Evolutionary conservation across 2,329 filamentous ascomycete species (phyloP), one percentile per base, ranked within the genome.

Genomic region (Penicillium frequentans): DNA sequence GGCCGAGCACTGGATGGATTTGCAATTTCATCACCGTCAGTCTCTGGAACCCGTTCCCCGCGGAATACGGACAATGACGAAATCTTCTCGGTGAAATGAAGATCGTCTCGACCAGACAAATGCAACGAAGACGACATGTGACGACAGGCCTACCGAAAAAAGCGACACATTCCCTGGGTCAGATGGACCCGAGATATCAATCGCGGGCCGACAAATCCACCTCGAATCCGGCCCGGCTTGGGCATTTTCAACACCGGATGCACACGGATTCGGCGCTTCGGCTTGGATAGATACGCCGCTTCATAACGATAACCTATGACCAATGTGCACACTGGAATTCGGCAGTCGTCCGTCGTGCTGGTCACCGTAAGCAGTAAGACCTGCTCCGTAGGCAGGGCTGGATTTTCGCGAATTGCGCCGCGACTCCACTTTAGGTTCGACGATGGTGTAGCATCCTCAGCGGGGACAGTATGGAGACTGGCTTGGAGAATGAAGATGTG

Each of bases 161-260:
- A 52, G 42, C n/a, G n/a, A 21, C n/a, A n/a, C 1, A 14, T 23
- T 42, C 39, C 27, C 27, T 24, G 46, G 46, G 26, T 43, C 45
- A 10, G 31, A 53, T 58, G 55, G 58, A 55, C 44, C 55, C 43
- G 14, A 9, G 51, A 33, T 55, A 47, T 49, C 49, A 29, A 51
- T 55, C 48, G 23, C 48, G 56, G 56, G 56, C 50, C 55, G 42
- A 44, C 35, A 54, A 16, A 49, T 33, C 51, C 47, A 54, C 46
- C n/a, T 21, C 46, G 16, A 33, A 49, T 5, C 19, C 29, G 46
- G 29, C 29, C 46, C 46, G 46, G 27, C 21, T 8, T 33, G 46
- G 13, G 2, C n/a, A 35, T 2, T 14, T 23, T 16, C 9, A 21
- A 31, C 27, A 19, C 16, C 49, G 49, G 49, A 43, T 51, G 33